Evolutionary conservation across 1,139 yeast genomes (phyloP), one percentile per base, ranked within the genome.

Genomic region (Hyphopichia pseudoburtonii): DNA sequence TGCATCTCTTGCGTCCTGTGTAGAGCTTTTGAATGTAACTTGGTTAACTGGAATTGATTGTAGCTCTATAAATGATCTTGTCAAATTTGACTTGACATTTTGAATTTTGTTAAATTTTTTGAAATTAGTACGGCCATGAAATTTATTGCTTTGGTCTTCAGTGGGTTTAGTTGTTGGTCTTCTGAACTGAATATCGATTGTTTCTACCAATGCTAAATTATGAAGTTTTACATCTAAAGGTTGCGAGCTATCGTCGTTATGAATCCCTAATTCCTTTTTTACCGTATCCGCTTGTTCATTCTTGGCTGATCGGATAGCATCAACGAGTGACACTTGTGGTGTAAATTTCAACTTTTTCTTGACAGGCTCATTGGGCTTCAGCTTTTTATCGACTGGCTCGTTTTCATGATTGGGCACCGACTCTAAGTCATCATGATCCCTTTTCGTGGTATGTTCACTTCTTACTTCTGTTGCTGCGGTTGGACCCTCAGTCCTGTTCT

Each of bases 171-270:
- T 32, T 15, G 26, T 32, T 24, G 34, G 39, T 22, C 30, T 35
- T 28, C 60, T 46, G 8, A 53, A 22, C 11, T 41, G 38, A 3
- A 67, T 41, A 15, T 60, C 64, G 3, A 64, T 57, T 5, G 57
- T 55, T 42, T 70, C 74, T 2, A 70, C 69, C 4, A 66, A 62
- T 1, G 69, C 66, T 27, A 67, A 48, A 32, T 64, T 43, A 26
- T 55, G 42, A 25, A 55, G 34, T 33, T 50, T 39, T 28, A 41
- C 34, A 30, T 46, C 38, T 18, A 34, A 5, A 14, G 25, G 28
- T 11, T 25, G n/a, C n/a, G n/a, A n/a, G n/a, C n/a, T 26, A 4
- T 46, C 40, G 2, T 35, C 43, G 3, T 47, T 51, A 6, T 47
- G 51, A 7, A 62, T 44, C 3, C 67, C 68, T 8, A 66, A 48